Base-by-base conservation (phyloP, 495 filamentous ascomycete species). In the Evernia prunastri region DNA sequence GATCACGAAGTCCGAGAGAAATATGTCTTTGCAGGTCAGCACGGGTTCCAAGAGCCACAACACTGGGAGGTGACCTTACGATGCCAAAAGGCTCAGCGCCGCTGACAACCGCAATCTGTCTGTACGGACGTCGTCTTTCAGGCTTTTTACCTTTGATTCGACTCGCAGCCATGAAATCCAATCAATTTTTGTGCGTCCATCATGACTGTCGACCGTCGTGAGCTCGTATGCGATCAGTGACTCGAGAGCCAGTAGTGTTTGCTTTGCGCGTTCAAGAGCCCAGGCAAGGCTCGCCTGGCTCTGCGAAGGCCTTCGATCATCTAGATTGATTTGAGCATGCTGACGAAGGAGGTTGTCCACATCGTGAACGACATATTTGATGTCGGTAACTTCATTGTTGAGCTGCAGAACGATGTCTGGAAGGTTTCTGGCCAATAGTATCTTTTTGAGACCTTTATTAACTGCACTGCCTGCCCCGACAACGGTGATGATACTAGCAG, bases 311-410 rank as follows among this genome's bases (percentile, higher is more conserved):
- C 40, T 18, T n/a, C n/a, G 13, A 57, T 37, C 54, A 6, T 36
- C 40, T 60, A 20, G 7, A n/a, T 17, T 12, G 5, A 25, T 49
- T 37, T 61, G 43, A 20, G 33, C 1, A 18, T 49, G 7, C 20
- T 53, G 40, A 1, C 45, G 42, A 17, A 66, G 33, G 1, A 60
- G 18, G 39, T 60, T 36, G 17, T 54, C n/a, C 18, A 56, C 39
- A 29, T 60, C 63, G 39, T 49, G n/a, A 20, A 65, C 47, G 11
- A 61, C 57, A 40, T 56, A 37, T 4, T 60, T 33, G 20, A 65
- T 23, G 18, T 65, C 63, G 7, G 57, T 45, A 11, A 65, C 63
- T 37, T 65, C 63, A 31, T 61, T 65, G 17, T 65, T 65, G 0
- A 65, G 43, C 3, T 58, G 45, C 0, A 60, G 29, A 35, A 65